Base-by-base conservation (phyloP, 1,139 yeast genomes). In the Suhomyces yuchorum region DNA sequence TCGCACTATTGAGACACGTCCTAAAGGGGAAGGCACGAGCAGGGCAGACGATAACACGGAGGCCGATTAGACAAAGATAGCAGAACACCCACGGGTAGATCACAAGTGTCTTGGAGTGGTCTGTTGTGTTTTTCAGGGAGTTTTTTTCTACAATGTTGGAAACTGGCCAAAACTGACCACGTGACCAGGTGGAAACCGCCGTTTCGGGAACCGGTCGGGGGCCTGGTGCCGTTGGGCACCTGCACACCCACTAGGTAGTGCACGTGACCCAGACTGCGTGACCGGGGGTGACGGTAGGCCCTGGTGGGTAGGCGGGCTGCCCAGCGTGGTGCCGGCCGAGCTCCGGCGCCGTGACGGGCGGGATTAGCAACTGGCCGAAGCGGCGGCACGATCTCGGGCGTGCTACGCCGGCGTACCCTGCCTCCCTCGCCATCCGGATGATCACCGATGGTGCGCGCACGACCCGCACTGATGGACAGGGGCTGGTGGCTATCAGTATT, bases 381-480 rank as follows among this genome's bases (percentile, higher is more conserved):
- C 7, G 23, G 23, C 23, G 4, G 23, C 23, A 20, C 7, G 23
- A 20, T 5, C 23, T 20, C 23, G 23, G 23, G 23, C 23, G 7
- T 17, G 23, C 37, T 19, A 14, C 19, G 37, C 37, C 37, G 39
- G 30, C 28, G 5, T 4, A n/a, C 28, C 28, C 39, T 23, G 39
- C 37, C 40, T 19, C 37, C 37, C 20, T 28, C 26, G 34, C 24
- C 28, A 22, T 26, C 44, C 44, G 40, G 26, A 22, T 44, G 47
- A 44, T 44, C 44, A 44, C 30, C 17, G n/a, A 8, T n/a, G 37
- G 43, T 40, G n/a, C 19, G 24, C 44, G 34, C 47, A 44, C 47
- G 47, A 36, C 44, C 26, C 23, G 15, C 23, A 11, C 19, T 23
- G 46, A 43, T 43, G 46, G 46, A 43, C 44, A 44, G 44, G 44